Base-by-base conservation (phyloP, 1,139 yeast species). In the Yamadazyma songkhlaensis region DNA sequence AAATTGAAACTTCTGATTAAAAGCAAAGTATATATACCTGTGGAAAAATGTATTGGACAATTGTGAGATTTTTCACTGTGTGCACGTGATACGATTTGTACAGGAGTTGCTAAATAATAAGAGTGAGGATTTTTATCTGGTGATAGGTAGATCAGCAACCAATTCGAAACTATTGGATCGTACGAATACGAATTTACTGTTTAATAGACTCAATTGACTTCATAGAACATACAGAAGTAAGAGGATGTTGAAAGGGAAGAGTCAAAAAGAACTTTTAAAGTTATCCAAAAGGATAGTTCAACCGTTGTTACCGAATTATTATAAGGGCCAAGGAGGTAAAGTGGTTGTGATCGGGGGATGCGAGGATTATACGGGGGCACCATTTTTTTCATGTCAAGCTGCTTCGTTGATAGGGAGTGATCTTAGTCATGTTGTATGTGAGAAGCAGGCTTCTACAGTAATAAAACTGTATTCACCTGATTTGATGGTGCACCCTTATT, bases 301-400 rank as follows among this genome's bases (percentile, higher is more conserved):
- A 34, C 97, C 97, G 7, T 64, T 92, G 29, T 64, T 75, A 6
- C 78, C 87, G 4, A 50, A 60, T 6, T 84, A 85, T 57, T 85
- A 92, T 62, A 92, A 92, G 57, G 98, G 98, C 29, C 97, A 92
- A 62, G 86, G 90, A 3, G 97, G 97, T 4, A 72, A 88, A 43
- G 70, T 92, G 4, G 89, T 83, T 6, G 88, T 92, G 0, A 76
- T 92, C 42, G 98, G 98, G 10, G 98, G 98, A 1, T 83, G 94
- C 57, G 94, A 86, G 55, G 97, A 90, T 54, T 88, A 86, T 57
- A 90, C 97, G 0, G 98, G 98, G 0, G 98, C 98, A 0, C 98
- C 98, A 2, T 92, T 72, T 62, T 92, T 92, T 57, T 76, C 95
- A 21, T 84, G 94, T 9, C 82, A 85, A 55, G 86, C 96, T 1